Conservation (phyloP, 495 filamentous ascomycete species). For the Penicillium roqueforti region DNA sequence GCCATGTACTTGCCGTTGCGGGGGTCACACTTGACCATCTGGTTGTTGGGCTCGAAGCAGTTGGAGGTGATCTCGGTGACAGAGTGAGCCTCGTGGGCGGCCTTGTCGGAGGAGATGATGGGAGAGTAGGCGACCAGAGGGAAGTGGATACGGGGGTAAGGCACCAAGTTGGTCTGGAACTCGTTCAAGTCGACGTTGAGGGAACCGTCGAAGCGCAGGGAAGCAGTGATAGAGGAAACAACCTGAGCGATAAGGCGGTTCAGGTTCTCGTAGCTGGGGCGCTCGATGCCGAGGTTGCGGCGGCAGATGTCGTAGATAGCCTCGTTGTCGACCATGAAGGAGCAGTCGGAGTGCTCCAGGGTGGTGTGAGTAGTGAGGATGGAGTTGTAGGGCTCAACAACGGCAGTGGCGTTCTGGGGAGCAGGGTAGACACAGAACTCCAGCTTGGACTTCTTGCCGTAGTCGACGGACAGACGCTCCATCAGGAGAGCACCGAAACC, state of each 20-base stretch:
- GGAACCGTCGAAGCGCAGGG: conserved; percentile 96
- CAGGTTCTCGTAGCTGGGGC: conserved; percentile 95
- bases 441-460: conserved; percentile 99
- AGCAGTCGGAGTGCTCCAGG: conserved; percentile 98
- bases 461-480: conserved; percentile 96
- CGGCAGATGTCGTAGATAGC: conserved; percentile 99
- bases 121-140: conserved; percentile 94
- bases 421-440: conserved; percentile 99
- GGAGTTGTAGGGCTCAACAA: conserved; percentile 99
- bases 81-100: conserved; percentile 83
- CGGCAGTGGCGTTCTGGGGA: conserved; percentile 91
- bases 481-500: conserved; percentile 97
- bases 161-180: conserved; percentile 99
- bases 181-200: conserved; percentile 99
- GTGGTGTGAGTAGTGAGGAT: conserved; percentile 98
- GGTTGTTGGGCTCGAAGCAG: conserved; percentile 77
- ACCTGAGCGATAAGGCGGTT: conserved; percentile 99
- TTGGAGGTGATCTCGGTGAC: conserved; percentile 62
- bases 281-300: conserved; percentile 92
- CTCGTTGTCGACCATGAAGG: conserved; percentile 99
- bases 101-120: conserved; percentile 88
- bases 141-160: conserved; percentile 99
- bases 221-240: conserved; percentile 97
- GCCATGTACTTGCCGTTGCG: conserved; percentile 99
- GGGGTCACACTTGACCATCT: conserved; percentile 99